A percentile compares a stretch with the other conserved stretches of the same genome.
phyloP scores from a whole-genome alignment of 306 rosid genomes.

The Styphnolobium japonicum region DNA sequence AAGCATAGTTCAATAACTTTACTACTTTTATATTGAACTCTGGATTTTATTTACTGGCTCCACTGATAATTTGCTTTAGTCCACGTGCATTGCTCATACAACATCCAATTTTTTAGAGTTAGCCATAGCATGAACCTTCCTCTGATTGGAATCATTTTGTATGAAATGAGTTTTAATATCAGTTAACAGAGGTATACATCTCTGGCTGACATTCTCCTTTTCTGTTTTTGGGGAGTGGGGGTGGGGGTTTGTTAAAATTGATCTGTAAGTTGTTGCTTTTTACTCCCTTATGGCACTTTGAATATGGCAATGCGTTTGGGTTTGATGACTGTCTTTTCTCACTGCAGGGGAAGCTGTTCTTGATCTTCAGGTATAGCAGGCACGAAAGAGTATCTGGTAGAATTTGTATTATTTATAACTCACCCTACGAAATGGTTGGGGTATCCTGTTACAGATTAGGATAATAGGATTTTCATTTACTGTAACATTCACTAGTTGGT shows the following conservation, averaged over 20 bases:
- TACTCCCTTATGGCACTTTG: background rate
- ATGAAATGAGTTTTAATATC: background rate
- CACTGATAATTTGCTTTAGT: background rate
- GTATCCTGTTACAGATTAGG: conserved; percentile 26
- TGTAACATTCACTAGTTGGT: conserved; percentile 11
- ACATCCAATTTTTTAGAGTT: background rate
- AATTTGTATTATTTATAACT: conserved; percentile 20
- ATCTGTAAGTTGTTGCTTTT: background rate
- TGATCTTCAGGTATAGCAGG: conserved; percentile 40
- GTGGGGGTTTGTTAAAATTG: background rate
- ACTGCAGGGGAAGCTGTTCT: conserved; percentile 57
- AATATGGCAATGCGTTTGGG: background rate
- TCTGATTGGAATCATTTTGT: background rate
- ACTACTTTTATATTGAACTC: background rate
- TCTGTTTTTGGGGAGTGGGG: background rate
- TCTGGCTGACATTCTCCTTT: background rate
- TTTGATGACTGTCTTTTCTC: conserved; percentile 15
- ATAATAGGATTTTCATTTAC: conserved; percentile 24
- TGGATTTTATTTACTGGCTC: background rate
- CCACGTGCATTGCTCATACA: background rate
- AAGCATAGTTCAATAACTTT: background rate
- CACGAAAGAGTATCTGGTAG: conserved; percentile 18
- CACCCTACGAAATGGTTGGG: conserved; percentile 20
- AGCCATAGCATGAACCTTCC: background rate
- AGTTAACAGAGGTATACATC: background rate